Percentiles rank a stretch among this genome's conserved stretches.
Conservation (phyloP, 2,329 filamentous ascomycete genomes). For the Penicillium sp. region DNA sequence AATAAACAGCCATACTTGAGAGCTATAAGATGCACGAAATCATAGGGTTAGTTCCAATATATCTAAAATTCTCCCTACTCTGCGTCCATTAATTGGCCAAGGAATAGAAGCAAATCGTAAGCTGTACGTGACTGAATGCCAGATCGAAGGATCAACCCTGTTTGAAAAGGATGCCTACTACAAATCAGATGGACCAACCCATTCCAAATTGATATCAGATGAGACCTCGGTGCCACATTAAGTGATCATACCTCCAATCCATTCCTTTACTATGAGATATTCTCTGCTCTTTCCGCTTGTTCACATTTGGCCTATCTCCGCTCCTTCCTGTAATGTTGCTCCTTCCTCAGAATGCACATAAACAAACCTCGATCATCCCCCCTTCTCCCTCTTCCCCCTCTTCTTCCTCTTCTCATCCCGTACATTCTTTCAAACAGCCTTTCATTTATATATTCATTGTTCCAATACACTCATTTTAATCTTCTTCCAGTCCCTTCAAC, state of each 20-base stretch:
- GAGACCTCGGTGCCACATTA: neutral
- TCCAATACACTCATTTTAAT: constrained; percentile 2
- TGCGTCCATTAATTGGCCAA: too few species aligned
- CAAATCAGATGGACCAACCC: neutral
- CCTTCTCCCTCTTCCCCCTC: neutral
- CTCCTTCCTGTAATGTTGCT: neutral
- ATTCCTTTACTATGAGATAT: neutral
- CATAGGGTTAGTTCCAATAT: too few species aligned
- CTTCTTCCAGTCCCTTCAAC: neutral
- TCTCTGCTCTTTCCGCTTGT: neutral
- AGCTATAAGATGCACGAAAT: too few species aligned
- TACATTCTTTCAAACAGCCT: constrained; percentile 9
- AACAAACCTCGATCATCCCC: neutral
- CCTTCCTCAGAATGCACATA: neutral
- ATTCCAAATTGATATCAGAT: neutral
- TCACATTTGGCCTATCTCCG: neutral
- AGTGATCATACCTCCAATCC: too few species aligned
- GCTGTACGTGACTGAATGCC: too few species aligned
- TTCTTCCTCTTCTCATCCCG: neutral
- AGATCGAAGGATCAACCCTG: neutral
- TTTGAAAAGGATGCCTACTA: neutral
- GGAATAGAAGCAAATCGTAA: too few species aligned
- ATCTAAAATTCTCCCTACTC: too few species aligned
- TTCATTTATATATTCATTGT: constrained; percentile 2
- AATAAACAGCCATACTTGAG: too few species aligned